These are phyloP conservation scores for Penicillium vulpinum DNA, from an alignment of 2,329 filamentous ascomycete species.

Conservation along the genomic window DNA sequence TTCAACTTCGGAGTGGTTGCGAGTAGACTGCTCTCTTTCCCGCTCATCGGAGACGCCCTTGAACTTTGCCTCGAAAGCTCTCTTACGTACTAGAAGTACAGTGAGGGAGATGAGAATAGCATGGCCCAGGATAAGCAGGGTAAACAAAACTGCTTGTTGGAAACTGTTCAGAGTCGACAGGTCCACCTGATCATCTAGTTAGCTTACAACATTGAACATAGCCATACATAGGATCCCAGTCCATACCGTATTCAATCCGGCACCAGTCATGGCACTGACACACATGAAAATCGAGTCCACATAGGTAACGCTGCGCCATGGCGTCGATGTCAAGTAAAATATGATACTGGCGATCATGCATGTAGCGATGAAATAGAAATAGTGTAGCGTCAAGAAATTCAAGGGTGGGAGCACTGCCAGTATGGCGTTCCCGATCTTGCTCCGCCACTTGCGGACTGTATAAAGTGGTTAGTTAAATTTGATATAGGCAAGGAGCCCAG, in stretches of 20 bases:
- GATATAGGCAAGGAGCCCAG: neutral
- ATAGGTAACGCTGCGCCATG: conserved; percentile 56
- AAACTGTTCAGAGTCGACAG: conserved; percentile 64
- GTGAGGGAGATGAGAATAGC: conserved; percentile 66
- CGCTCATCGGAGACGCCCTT: conserved; percentile 50
- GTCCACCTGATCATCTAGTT: conserved; percentile 38
- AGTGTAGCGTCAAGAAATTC: conserved; percentile 67
- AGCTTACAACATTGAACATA: neutral
- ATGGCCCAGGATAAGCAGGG: conserved; percentile 66
- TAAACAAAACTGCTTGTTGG: conserved; percentile 66
- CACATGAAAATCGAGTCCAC: conserved; percentile 67
- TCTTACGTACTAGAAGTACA: conserved; percentile 61
- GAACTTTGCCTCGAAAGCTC: conserved; percentile 64
- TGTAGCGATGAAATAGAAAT: conserved; percentile 63
- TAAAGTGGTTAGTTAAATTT: neutral
- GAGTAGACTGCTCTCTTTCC: conserved; percentile 15
- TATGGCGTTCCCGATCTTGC: conserved; percentile 24
- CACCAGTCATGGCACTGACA: conserved; percentile 65
- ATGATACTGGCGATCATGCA: conserved; percentile 59
- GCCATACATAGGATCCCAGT: neutral
- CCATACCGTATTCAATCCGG: conserved; percentile 64
- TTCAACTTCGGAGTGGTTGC: conserved; percentile 13
- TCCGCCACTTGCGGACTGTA: conserved; percentile 24
- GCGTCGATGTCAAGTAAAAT: conserved; percentile 58
- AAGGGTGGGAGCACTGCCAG: conserved; percentile 40